These are phyloP conservation scores for Aurinia saxatilis DNA, from an alignment of 345 rosid species.

Conservation along the genomic window DNA sequence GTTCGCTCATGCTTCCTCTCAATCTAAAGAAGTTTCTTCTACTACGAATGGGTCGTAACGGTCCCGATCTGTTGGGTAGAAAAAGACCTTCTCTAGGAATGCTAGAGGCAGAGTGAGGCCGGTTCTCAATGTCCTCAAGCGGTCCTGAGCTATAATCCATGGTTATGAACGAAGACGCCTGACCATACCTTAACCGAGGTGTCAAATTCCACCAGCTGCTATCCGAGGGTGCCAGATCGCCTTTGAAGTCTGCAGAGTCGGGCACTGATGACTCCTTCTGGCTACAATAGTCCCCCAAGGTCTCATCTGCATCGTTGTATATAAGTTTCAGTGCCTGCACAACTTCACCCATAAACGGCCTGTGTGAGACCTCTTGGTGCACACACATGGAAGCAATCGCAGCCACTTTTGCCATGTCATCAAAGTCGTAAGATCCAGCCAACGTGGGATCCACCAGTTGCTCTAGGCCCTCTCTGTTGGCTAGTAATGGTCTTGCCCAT, in stretches of 20 bases:
- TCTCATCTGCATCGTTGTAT: slow-evolving; percentile 78
- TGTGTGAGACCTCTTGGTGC: slow-evolving; percentile 83
- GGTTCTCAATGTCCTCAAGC: slow-evolving; percentile 55
- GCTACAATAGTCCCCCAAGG: slow-evolving; percentile 72
- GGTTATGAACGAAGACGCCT: slow-evolving; percentile 74
- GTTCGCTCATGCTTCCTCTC: slow-evolving; percentile 95
- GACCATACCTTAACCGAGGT: slow-evolving; percentile 68
- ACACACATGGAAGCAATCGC: slow-evolving; percentile 99
- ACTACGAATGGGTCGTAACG: slow-evolving; percentile 66
- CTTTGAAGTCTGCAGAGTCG: slow-evolving; percentile 64
- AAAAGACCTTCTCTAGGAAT: slow-evolving; percentile 42
- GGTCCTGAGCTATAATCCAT: slow-evolving; percentile 97
- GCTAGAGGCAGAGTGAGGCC: slow-evolving; percentile 58
- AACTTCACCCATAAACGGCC: slow-evolving; percentile 99
- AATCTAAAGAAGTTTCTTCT: slow-evolving; percentile 57
- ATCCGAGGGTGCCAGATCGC: slow-evolving; percentile 67
- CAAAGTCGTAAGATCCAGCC: slow-evolving; percentile 70
- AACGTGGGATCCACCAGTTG: slow-evolving; percentile 77
- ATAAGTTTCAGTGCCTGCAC: slow-evolving; percentile 98
- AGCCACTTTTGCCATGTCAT: slow-evolving; percentile 96
- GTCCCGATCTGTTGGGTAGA: slow-evolving; percentile 72
- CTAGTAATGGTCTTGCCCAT: slow-evolving; percentile 91
- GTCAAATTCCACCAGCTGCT: slow-evolving; percentile 97
- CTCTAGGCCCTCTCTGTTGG: slow-evolving; percentile 77
- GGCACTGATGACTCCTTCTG: slow-evolving; percentile 80